Conservation (phyloP, 177 flowering plant genomes). For the Vitis hybrid region DNA sequence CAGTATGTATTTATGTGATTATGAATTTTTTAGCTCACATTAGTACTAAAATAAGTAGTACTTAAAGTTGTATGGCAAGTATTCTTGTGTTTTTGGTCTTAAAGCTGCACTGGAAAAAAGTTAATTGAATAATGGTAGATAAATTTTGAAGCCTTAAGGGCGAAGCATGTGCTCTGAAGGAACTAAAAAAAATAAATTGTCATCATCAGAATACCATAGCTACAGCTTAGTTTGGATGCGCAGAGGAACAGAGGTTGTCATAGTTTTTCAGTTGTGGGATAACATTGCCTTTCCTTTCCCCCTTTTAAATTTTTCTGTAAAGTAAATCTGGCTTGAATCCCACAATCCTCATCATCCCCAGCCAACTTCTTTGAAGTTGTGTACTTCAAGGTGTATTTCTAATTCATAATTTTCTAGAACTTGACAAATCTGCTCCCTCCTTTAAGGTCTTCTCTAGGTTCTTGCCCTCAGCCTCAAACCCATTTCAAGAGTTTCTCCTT, state of each 20-base stretch:
- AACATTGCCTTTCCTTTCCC: background rate
- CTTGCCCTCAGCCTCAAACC: background rate
- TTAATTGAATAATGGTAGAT: no score
- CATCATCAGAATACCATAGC: no score
- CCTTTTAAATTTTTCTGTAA: background rate
- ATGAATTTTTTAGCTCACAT: background rate
- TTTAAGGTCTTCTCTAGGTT: background rate
- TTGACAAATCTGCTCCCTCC: background rate
- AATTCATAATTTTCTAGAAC: background rate
- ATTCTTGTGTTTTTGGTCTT: no score
- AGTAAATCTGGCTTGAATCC: background rate
- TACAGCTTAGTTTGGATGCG: no score
- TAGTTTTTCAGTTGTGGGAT: no score
- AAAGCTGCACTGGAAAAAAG: no score
- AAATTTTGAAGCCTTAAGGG: no score
- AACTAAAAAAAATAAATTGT: no score
- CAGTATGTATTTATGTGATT: background rate
- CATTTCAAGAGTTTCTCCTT: background rate
- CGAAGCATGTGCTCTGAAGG: no score
- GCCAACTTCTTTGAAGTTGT: background rate
- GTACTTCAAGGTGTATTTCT: background rate
- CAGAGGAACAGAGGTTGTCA: no score
- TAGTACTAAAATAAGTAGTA: no score
- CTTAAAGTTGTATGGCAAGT: no score
- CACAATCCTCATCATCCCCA: background rate